Base-by-base conservation (phyloP, 192 early-diverging fungal species). In the Coemansia sp. region DNA sequence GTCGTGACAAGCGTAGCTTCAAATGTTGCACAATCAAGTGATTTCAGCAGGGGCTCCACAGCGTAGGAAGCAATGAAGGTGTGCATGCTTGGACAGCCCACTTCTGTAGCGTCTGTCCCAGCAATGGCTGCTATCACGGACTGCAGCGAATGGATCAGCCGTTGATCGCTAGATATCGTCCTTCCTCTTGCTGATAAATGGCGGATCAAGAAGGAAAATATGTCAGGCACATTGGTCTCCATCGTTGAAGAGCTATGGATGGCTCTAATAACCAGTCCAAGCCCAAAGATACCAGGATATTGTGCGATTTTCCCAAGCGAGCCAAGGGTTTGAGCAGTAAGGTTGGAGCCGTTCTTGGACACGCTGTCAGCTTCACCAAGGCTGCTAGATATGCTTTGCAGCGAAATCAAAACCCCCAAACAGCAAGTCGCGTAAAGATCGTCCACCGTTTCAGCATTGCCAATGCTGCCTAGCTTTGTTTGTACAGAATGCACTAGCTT, bases 31-130 rank as follows among this genome's bases (percentile, higher is more conserved):
- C 34, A 29, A 31, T 63, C 64, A 2, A 79, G 60, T 28, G 16
- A 28, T 23, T 48, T 56, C n/a, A 79, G 71, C 67, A 79, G 53
- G 16, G 77, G 77, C 51, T 79, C 77, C 2, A 74, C 52, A 6
- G 59, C 64, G 13, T 64, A 52, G 28, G 23, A 31, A 26, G 62
- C 21, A 51, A 74, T 48, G 10, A 57, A 60, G n/a, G 46, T 64
- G 1, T 42, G 4, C 25, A 67, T 59, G 20, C 60, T 20, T 23
- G 52, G 16, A 2, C 37, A 45, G 26, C 29, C 23, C 12, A 58
- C 52, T 23, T 21, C n/a, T 13, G 42, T 34, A 18, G 21, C 43
- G 16, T 66, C 64, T 10, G 28, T 42, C 26, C 43, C 55, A 37
- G 42, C 21, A 26, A 70, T 59, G 28, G 37, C 35, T 30, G 39